Percentiles rank a stretch among this genome's conserved stretches.
Conservation (phyloP, 805 yeast genomes). For the Ogataea paradorogensis region DNA sequence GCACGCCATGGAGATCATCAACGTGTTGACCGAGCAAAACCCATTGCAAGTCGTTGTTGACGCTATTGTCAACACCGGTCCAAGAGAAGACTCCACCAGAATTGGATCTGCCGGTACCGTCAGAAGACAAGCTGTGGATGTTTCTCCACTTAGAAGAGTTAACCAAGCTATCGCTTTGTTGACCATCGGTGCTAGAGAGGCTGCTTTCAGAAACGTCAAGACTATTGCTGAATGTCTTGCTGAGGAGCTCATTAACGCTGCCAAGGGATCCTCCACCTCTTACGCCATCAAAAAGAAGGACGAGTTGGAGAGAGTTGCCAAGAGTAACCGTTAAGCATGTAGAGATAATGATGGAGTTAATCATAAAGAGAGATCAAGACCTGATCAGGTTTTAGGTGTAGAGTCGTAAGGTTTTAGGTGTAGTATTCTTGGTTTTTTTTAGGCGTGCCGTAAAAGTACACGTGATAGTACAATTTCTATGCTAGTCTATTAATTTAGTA, state of each 20-base stretch:
- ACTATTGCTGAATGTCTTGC: conserved; percentile 99
- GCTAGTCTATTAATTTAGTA: conserved; percentile 6
- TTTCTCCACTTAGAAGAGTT: conserved; percentile 99
- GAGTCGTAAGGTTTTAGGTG: neutral
- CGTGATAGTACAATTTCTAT: conserved; percentile 2
- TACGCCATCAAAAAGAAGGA: conserved; percentile 99
- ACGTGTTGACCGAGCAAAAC: conserved; percentile 97
- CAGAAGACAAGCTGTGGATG: conserved; percentile 99
- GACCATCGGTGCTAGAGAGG: conserved; percentile 99
- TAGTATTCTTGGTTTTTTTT: neutral
- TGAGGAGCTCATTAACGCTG: conserved; percentile 99
- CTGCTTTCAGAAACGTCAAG: conserved; percentile 99
- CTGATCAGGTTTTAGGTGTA: neutral
- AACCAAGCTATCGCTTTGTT: conserved; percentile 98
- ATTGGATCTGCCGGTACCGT: conserved; percentile 99
- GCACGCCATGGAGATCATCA: conserved; percentile 97
- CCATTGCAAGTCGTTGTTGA: conserved; percentile 99
- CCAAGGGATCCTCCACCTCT: conserved; percentile 99
- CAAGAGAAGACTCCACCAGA: conserved; percentile 99
- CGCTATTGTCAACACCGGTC: conserved; percentile 99
- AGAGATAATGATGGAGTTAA: conserved; percentile 7
- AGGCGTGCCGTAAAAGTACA: no score
- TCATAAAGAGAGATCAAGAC: neutral
- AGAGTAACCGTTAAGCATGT: conserved; percentile 93
- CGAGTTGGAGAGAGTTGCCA: conserved; percentile 99